Evolutionary conservation across 2,329 filamentous ascomycete genomes (phyloP).

Genomic region (Scedosporium aurantiacum): DNA sequence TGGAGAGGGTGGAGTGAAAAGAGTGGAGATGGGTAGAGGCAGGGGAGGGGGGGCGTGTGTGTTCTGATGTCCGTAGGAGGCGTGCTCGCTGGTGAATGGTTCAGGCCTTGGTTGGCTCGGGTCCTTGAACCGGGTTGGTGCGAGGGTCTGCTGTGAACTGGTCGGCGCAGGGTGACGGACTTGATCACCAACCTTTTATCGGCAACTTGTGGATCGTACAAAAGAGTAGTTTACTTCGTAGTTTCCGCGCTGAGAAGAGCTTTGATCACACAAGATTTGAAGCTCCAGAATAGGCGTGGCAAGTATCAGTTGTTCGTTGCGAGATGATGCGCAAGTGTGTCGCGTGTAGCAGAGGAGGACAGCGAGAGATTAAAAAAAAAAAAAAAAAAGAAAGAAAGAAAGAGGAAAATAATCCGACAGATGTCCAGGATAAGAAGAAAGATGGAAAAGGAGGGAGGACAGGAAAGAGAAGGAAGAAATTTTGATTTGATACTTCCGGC

Average conservation of each 20-base stretch:
- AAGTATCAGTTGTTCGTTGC: background rate
- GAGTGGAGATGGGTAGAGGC: background rate
- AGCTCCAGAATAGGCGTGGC: background rate
- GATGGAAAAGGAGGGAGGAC: background rate
- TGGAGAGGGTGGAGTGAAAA: background rate
- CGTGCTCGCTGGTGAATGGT: background rate
- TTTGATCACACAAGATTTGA: background rate
- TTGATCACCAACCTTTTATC: background rate
- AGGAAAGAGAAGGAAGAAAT: constrained; percentile 8
- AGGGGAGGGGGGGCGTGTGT: background rate
- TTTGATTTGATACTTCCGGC: background rate
- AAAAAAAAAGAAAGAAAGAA: background rate
- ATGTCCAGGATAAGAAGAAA: background rate
- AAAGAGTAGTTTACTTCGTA: background rate
- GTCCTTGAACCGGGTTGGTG: background rate
- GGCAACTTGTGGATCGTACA: background rate
- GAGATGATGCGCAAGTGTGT: background rate
- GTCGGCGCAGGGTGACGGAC: background rate
- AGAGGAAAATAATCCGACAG: background rate
- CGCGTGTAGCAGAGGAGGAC: background rate
- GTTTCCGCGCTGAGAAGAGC: background rate
- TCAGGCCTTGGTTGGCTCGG: background rate
- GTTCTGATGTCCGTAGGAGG: background rate
- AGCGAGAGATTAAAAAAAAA: background rate
- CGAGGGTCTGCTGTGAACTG: background rate